Evolutionary conservation across 2,329 filamentous ascomycete genomes (phyloP).

Genomic region (Didymella glomerata): DNA sequence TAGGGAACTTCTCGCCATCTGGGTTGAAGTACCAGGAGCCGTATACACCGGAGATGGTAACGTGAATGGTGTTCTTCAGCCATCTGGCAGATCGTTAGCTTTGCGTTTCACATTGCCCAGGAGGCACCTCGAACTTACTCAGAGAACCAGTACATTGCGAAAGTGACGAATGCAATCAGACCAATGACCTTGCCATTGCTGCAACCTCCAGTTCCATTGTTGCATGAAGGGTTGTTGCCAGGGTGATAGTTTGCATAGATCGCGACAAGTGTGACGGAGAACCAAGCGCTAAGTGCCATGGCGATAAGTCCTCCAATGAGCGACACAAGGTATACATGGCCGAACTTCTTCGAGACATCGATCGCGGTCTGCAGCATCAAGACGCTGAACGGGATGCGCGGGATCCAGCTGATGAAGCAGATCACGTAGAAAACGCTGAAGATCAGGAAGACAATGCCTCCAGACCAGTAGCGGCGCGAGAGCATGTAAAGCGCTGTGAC

Average conservation of each 20-base stretch:
- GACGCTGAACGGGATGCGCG: conserved; percentile 89
- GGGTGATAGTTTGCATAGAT: conserved; percentile 88
- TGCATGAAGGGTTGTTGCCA: conserved; percentile 65
- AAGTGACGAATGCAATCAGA: conserved; percentile 84
- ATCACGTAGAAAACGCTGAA: conserved; percentile 82
- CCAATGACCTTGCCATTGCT: conserved; percentile 81
- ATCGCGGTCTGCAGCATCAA: conserved; percentile 88
- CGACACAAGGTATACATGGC: conserved; percentile 87
- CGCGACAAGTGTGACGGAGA: conserved; percentile 82
- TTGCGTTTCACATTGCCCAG: conserved; percentile 37
- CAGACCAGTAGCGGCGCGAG: conserved; percentile 76
- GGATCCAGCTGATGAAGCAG: conserved; percentile 84
- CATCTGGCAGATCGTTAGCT: conserved; percentile 55
- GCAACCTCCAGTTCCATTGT: conserved; percentile 67
- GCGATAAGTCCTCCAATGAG: conserved; percentile 81
- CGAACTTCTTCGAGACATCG: conserved; percentile 82
- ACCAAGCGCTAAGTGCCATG: conserved; percentile 83
- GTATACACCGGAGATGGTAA: conserved; percentile 86
- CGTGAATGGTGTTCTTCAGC: conserved; percentile 92
- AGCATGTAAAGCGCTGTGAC: conserved; percentile 89
- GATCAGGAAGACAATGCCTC: conserved; percentile 85
- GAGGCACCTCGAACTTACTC: conserved; percentile 58
- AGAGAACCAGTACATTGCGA: conserved; percentile 92
- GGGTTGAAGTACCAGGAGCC: conserved; percentile 82
- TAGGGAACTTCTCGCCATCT: conserved; percentile 65